These are phyloP conservation scores for Termitomyces sp. DNA, from an alignment of 768 basidiomycete genomes.

Conservation along the genomic window DNA sequence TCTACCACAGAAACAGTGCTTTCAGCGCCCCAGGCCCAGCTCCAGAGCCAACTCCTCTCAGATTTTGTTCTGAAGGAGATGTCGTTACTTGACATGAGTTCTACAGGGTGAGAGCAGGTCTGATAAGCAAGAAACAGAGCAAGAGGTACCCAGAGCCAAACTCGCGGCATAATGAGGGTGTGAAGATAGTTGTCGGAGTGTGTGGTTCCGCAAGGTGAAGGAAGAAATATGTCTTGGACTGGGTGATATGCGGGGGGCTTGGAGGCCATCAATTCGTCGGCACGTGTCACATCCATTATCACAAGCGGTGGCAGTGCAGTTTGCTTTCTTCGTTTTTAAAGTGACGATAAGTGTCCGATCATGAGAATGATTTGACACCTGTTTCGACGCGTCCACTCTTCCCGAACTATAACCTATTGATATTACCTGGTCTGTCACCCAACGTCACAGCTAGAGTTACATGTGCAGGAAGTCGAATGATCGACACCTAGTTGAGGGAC, in stretches of 20 bases:
- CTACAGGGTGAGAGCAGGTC: slow-evolving; percentile 23
- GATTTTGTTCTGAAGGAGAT: slow-evolving; percentile 34
- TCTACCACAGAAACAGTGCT: slow-evolving; percentile 75
- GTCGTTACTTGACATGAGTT: slow-evolving; percentile 13
- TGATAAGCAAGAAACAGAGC: slow-evolving; percentile 9
- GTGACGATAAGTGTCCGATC: not conserved
- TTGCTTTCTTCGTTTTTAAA: too few species aligned
- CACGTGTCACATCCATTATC: not conserved
- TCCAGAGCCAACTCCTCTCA: slow-evolving; percentile 53
- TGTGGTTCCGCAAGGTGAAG: not conserved
- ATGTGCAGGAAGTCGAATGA: not conserved
- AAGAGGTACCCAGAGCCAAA: slow-evolving; percentile 23
- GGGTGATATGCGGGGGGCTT: not conserved
- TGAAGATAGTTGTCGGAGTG: not conserved
- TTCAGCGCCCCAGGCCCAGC: slow-evolving; percentile 66
- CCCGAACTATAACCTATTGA: not conserved
- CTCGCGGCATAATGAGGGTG: slow-evolving; percentile 14
- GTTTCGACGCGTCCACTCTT: not conserved
- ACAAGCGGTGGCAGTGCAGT: not conserved
- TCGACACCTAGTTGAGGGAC: not conserved
- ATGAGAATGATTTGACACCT: not conserved
- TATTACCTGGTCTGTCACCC: not conserved
- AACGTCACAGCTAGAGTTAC: not conserved
- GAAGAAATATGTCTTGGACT: not conserved
- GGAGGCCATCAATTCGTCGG: not conserved